phyloP scores from a whole-genome alignment of 176 grass and related monocot species.

The Zizania latifolia region DNA sequence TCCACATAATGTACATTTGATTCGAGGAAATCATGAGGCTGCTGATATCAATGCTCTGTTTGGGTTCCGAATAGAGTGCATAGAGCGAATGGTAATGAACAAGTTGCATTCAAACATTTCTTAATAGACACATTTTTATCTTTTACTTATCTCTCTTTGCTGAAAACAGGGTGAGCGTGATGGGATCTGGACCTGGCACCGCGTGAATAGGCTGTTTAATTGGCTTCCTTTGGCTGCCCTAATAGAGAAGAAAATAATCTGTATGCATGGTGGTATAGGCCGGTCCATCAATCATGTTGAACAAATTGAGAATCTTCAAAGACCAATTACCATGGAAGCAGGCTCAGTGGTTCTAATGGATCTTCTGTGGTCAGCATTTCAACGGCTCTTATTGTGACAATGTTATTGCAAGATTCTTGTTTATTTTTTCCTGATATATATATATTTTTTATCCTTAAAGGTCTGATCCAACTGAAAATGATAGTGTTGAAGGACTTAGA shows the following conservation, averaged over 20 bases:
- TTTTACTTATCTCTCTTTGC: constrained; percentile 9
- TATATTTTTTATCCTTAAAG: constrained; percentile 41
- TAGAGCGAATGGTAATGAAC: constrained; percentile 84
- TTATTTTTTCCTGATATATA: constrained; percentile 15
- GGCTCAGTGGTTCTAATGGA: constrained; percentile 99
- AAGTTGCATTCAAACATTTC: constrained; percentile 11
- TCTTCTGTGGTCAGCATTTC: constrained; percentile 79
- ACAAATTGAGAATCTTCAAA: constrained; percentile 93
- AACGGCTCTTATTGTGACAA: background rate
- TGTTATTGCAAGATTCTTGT: constrained; percentile 22
- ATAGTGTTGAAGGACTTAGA: constrained; percentile 88
- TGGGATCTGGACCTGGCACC: constrained; percentile 98
- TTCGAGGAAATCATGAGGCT: constrained; percentile 97
- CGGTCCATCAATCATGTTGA: constrained; percentile 97
- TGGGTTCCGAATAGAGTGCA: constrained; percentile 97
- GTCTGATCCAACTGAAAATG: constrained; percentile 99
- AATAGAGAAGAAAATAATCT: constrained; percentile 98
- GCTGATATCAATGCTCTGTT: constrained; percentile 99
- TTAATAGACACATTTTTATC: background rate
- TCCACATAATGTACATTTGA: constrained; percentile 96
- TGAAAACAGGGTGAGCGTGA: constrained; percentile 81
- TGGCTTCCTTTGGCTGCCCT: constrained; percentile 95
- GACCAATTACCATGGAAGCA: constrained; percentile 96
- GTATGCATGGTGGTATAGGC: constrained; percentile 99
- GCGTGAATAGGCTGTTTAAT: constrained; percentile 89